Conservation (phyloP, 2,329 filamentous ascomycete genomes). For the Exserohilum turcica region DNA sequence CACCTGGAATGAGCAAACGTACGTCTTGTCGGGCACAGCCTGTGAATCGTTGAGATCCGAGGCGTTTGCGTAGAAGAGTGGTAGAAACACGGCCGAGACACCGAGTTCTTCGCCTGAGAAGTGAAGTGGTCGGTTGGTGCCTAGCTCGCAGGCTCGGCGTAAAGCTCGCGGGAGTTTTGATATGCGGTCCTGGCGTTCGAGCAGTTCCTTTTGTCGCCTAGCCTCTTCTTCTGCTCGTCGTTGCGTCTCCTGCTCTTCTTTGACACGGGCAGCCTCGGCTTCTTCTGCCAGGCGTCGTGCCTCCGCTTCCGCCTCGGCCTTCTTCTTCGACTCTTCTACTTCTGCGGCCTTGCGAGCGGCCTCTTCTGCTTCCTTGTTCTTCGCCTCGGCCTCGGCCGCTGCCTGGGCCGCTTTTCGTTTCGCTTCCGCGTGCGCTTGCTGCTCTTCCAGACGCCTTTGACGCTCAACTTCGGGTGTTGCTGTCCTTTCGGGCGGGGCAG, state of each 20-base stretch:
- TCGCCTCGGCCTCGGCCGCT: slow-evolving; percentile 32
- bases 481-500: slow-evolving; percentile 42
- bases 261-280: slow-evolving; percentile 40
- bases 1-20: slow-evolving; percentile 48
- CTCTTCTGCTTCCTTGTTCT: slow-evolving; percentile 36
- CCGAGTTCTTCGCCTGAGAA: slow-evolving; percentile 49
- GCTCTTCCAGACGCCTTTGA: slow-evolving; percentile 44
- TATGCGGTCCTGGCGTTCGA: slow-evolving; percentile 42
- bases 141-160: slow-evolving; percentile 45
- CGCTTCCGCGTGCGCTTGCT: slow-evolving; percentile 35
- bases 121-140: slow-evolving; percentile 44
- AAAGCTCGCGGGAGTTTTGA: slow-evolving; percentile 46
- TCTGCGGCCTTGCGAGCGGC: slow-evolving; percentile 36
- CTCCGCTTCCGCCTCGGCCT: slow-evolving; percentile 36
- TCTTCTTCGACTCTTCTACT: slow-evolving; percentile 36
- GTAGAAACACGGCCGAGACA: slow-evolving; percentile 47
- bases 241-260: slow-evolving; percentile 39
- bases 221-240: slow-evolving; percentile 39
- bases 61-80: slow-evolving; percentile 43
- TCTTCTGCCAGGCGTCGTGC: slow-evolving; percentile 35
- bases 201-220: slow-evolving; percentile 34
- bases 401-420: slow-evolving; percentile 30
- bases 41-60: slow-evolving; percentile 33
- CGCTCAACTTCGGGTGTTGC: slow-evolving; percentile 42
- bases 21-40: slow-evolving; percentile 32